Evolutionary conservation across 805 yeast genomes (phyloP), one percentile per base, ranked within the genome.

Genomic region (Blastobotrys chiropterorum): DNA sequence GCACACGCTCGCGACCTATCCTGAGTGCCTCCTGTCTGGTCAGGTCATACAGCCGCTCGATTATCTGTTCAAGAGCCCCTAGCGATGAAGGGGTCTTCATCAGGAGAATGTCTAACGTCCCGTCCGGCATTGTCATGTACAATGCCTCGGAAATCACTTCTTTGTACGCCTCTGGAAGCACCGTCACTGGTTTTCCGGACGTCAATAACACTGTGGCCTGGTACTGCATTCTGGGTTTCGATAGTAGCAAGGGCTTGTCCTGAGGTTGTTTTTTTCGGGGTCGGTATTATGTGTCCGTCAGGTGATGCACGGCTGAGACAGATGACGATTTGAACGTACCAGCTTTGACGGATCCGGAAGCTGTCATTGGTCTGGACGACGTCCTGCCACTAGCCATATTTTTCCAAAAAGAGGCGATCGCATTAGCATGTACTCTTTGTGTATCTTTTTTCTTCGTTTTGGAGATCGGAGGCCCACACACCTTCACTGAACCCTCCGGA

Each of bases 51-150:
- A 65, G 52, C 48, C 52, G 51, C 21, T 62, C 53, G n/a, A 65
- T 56, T 19, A 59, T 49, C 22, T 50, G 42, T 42, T 64, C 65
- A 14, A 58, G 52, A 13, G 59, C 66, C 22, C 49, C 40, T 14
- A 65, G 51, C 8, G 51, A 50, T 2, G 47, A 41, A 1, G 68
- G 68, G 19, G 66, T 58, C 20, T 53, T 53, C 51, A 62, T 51
- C 20, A 65, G 56, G 26, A 59, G 46, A 2, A 66, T 60, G 46
- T 66, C 70, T 21, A 66, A 51, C 1, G 47, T 44, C 13, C 70
- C 70, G 17, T 47, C 47, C 13, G 67, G 58, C 51, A 59, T 51
- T 17, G 69, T 64, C 57, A 59, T 55, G 31, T 62, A 58, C 44
- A 66, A 55, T 14, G 68, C 63, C 38, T 62, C 57, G 20, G 54